Evolutionary conservation across 768 basidiomycete genomes (phyloP).

Genomic region (Hericium alpestre): DNA sequence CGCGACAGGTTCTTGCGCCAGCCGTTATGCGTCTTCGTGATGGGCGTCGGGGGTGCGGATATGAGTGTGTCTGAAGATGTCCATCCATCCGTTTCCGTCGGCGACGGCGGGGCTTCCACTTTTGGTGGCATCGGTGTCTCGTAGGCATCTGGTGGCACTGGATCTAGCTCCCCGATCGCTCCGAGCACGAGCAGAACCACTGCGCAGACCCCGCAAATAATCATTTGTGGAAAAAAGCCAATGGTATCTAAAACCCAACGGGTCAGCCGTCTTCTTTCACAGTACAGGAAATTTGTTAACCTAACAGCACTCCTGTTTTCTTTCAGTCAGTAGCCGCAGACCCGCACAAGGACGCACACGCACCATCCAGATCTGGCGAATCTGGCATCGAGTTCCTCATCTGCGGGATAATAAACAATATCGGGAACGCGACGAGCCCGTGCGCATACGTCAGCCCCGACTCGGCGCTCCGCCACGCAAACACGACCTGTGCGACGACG

Average conservation of each 20-base stretch:
- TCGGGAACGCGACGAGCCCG: constrained; percentile 29
- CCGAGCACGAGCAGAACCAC: neutral
- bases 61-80: neutral
- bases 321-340: no score
- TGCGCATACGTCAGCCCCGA: constrained; percentile 26
- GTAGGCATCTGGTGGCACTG: neutral
- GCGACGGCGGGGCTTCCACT: neutral
- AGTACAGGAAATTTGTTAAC: constrained; percentile 24
- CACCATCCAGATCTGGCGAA: constrained; percentile 39
- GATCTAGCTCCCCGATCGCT: neutral
- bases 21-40: no score
- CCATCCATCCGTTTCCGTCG: neutral
- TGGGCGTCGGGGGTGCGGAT: neutral
- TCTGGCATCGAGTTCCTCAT: constrained; percentile 47
- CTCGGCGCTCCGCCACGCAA: constrained; percentile 28
- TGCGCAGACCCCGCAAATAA: constrained; percentile 25
- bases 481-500: constrained; percentile 33
- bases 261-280: no score
- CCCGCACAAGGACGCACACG: constrained; percentile 1
- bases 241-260: constrained; percentile 31
- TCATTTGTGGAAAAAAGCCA: constrained; percentile 52
- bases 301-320: constrained; percentile 34
- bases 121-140: neutral
- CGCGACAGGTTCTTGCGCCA: no score
- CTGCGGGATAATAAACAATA: constrained; percentile 38